A percentile compares a stretch with the other conserved stretches of the same genome.
Conservation (phyloP, 2,329 filamentous ascomycete genomes). For the Exophiala aquamarina region DNA sequence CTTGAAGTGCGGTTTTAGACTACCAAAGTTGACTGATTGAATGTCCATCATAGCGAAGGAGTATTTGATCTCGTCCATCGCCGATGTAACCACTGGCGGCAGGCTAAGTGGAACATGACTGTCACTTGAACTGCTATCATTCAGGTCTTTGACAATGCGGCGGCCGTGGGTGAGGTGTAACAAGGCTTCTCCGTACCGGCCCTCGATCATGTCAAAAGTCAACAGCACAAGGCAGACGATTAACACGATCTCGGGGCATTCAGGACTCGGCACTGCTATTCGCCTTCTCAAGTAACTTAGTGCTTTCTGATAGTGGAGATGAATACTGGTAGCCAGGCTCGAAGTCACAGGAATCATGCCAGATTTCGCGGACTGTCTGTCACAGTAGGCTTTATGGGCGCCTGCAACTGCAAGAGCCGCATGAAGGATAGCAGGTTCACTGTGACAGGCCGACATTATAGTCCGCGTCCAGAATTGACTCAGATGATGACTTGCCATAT, state of each 20-base stretch:
- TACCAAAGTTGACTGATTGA: conserved; percentile 11
- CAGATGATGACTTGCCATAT: conserved; percentile 8
- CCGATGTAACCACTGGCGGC: background rate
- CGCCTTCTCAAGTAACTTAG: background rate
- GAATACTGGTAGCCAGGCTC: background rate
- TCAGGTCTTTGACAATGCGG: conserved; percentile 4
- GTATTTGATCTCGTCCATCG: conserved; percentile 5
- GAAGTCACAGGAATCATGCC: background rate
- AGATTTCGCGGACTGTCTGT: background rate
- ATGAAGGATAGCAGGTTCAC: conserved; percentile 8
- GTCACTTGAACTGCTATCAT: background rate
- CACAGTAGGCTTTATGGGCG: conserved; percentile 7
- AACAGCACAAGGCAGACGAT: conserved; percentile 12
- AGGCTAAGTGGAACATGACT: background rate
- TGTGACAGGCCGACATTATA: conserved; percentile 6
- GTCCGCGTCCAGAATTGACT: conserved; percentile 11
- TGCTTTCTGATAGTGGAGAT: conserved; percentile 8
- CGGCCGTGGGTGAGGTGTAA: conserved; percentile 9
- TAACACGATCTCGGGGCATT: conserved; percentile 1
- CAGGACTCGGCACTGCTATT: background rate
- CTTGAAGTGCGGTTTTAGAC: conserved; percentile 2
- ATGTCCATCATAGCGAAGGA: conserved; percentile 11
- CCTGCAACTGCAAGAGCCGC: conserved; percentile 10
- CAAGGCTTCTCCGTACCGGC: conserved; percentile 7
- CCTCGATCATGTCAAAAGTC: conserved; percentile 13